Conservation (phyloP, 257 asterid genomes). For the Rubia yunnanensis region DNA sequence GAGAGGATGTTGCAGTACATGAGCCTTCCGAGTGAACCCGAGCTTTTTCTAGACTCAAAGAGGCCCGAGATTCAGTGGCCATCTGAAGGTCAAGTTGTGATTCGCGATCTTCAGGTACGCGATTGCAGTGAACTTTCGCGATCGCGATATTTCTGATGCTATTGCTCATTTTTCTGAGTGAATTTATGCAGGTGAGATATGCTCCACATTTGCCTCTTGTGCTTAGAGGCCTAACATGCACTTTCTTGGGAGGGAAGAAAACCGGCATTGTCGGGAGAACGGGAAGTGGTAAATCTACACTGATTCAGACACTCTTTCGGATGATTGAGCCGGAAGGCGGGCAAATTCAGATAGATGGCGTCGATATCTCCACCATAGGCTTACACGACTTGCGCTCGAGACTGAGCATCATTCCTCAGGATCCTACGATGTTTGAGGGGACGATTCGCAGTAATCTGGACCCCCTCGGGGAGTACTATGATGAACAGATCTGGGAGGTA, state of each 20-base stretch:
- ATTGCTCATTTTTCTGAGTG: background rate
- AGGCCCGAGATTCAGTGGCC: slow-evolving; percentile 67
- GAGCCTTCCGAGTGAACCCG: slow-evolving; percentile 64
- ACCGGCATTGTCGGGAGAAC: slow-evolving; percentile 94
- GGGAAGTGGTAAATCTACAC: slow-evolving; percentile 94
- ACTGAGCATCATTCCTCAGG: slow-evolving; percentile 92
- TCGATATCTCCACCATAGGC: slow-evolving; percentile 51
- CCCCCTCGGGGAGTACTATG: slow-evolving; percentile 72
- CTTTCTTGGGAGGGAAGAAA: slow-evolving; percentile 68
- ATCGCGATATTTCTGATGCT: background rate
- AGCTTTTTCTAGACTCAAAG: slow-evolving; percentile 55
- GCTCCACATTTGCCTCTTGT: slow-evolving; percentile 92
- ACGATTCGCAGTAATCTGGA: slow-evolving; percentile 71
- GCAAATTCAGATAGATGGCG: slow-evolving; percentile 55
- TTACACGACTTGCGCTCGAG: slow-evolving; percentile 75
- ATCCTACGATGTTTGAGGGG: slow-evolving; percentile 98
- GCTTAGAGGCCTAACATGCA: slow-evolving; percentile 71
- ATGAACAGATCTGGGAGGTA: slow-evolving; percentile 94
- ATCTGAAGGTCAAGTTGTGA: slow-evolving; percentile 50
- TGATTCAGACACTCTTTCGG: slow-evolving; percentile 84
- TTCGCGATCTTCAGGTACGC: slow-evolving; percentile 69
- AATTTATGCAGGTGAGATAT: slow-evolving; percentile 54
- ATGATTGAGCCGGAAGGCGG: slow-evolving; percentile 77
- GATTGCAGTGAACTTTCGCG: background rate
- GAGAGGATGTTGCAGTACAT: slow-evolving; percentile 84